Evolutionary conservation across 129 eudicot genomes (phyloP), one percentile per base, ranked within the genome.

Genomic region (Saposhnikovia divaricata): DNA sequence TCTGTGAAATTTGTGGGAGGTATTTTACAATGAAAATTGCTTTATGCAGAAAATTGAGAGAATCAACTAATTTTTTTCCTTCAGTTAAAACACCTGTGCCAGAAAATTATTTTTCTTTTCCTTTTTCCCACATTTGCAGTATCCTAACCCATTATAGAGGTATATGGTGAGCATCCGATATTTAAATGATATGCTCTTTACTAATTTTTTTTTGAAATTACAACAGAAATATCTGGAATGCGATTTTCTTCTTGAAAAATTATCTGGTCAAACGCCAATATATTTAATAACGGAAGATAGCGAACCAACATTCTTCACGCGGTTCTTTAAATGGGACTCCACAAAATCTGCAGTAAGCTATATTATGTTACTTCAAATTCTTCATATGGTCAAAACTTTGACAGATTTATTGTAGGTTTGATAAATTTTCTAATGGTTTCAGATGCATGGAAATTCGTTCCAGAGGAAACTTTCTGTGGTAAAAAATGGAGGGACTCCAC

Each of bases 401-500:
- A 14, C 65, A 42, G 44, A 27, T 59, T 84, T 75, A 2, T 69
- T 42, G 55, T 59, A 16, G 19, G 21, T 55, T 75, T 45, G 37
- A 51, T 61, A 48, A 9, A n/a, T 77, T 82, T 73, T 40, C 50
- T 25, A 48, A 73, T 83, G 80, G 77, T 40, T 77, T 48, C 89
- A 96, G 99, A 85, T 92, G 87, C 98, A 89, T 83, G 99, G 99
- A 39, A 89, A 92, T 86, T 96, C 99, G 61, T 96, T 89, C 87
- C 87, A 92, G 78, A 84, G 97, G 83, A 90, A 86, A 59, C 87
- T 96, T 34, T 84, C 98, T n/a, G 46, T 88, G 69, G 77, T 96
- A 9, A 90, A 89, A 81, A 81, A 88, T 25, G 98, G 95, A 69
- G 96, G 90, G 34, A 81, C 86, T 45, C 88, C 92, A 38, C 66